Evolutionary conservation across 2,329 filamentous ascomycete species (phyloP), one percentile per base, ranked within the genome.

Genomic region (Aureobasidium sp.): DNA sequence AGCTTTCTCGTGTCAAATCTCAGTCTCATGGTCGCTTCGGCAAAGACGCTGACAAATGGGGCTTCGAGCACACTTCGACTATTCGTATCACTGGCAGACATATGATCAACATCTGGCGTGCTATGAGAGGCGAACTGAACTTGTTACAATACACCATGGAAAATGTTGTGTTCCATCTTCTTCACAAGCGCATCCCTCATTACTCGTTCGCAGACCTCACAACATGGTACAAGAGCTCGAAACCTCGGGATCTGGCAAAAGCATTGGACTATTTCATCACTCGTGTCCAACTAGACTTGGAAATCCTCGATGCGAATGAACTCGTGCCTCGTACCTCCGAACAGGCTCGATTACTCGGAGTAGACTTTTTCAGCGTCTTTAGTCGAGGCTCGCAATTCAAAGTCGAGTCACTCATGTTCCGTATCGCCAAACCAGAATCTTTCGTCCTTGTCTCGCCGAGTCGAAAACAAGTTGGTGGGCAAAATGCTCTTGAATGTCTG

Each of bases 401-500:
- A 77, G 96, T 99, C 47, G 96, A 99, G 79, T 98, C 95, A 1
- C 90, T 98, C 72, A 98, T 99, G 96, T 98, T 98, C 74, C 90
- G 96, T 50, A 98, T 99, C 71, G 95, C 96, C 50, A 99, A 99
- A 76, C 95, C 96, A 0, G 96, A 99, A 77, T 97, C 96, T 72
- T 97, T 96, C 72, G 84, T 98, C 10, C 85, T 99, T 1, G 88
- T 97, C 1, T 98, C 95, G 9, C 96, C 96, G 0, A 97, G 91
- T 76, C 88, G 91, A 69, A 95, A 94, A 77, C 96, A 99, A 77
- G 95, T 98, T 2, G 95, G 95, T 4, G 89, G 91, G 31, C 96
- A 99, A 75, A 98, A 98, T 75, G 95, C 96, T 1, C 85, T 98
- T 0, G 96, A 98, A 76, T 98, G 96, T 75, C 82, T 98, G 20